Conservation (phyloP, 768 basidiomycete genomes). For the Psilocybe azurescens region DNA sequence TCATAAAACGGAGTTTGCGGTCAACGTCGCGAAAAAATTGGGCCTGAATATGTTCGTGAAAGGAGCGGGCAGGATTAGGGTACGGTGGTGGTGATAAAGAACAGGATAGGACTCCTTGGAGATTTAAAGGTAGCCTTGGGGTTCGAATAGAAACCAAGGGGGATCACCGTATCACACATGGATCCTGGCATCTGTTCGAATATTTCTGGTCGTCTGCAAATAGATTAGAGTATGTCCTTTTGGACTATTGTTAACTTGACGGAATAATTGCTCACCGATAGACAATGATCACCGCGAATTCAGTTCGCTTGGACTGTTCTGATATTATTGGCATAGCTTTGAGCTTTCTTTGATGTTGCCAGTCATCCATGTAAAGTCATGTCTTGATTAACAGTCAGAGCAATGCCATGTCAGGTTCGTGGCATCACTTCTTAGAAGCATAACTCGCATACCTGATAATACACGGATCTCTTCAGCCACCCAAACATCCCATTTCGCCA, state of each 20-base stretch:
- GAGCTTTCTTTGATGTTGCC: conserved; percentile 1
- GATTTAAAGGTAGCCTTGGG: not conserved
- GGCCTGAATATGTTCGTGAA: not conserved
- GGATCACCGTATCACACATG: conserved; percentile 10
- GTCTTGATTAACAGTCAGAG: conserved; percentile 13
- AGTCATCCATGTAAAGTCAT: not conserved
- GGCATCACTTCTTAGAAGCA: conserved; percentile 5
- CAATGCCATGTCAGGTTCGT: conserved; percentile 8
- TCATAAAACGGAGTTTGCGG: conserved; percentile 19
- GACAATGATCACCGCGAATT: not conserved
- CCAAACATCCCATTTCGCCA: not conserved
- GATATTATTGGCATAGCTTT: not conserved
- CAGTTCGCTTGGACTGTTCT: not conserved
- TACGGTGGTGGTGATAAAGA: conserved; percentile 7
- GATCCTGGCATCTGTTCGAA: conserved; percentile 14
- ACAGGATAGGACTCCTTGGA: conserved; percentile 3
- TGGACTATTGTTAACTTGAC: conserved; percentile 5
- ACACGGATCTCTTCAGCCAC: not conserved
- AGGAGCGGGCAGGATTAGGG: not conserved
- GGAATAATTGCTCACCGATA: conserved; percentile 9
- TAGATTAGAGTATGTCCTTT: conserved; percentile 24
- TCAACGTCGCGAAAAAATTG: not conserved
- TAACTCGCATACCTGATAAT: not conserved
- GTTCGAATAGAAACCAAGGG: conserved; percentile 1
- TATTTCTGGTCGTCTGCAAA: conserved; percentile 14